Evolutionary conservation across 164 flowering plant species (phyloP).

Genomic region (Berberis thunbergii): DNA sequence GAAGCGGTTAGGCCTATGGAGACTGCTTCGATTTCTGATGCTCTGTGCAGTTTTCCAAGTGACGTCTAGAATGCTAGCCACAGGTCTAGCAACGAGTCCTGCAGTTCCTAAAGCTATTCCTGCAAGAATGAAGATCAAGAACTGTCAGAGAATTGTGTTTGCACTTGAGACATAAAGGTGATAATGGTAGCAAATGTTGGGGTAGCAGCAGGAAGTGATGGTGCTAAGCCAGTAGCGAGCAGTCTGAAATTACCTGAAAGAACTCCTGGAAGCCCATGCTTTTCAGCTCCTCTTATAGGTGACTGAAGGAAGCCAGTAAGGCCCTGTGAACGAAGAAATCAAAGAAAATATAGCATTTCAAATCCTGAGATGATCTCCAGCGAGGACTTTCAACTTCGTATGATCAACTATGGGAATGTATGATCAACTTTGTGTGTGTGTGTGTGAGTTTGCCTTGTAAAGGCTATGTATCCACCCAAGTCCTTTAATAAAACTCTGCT

Average conservation of each 20-base stretch:
- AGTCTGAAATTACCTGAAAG: conserved; percentile 57
- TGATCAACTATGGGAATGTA: too few relatives aligned
- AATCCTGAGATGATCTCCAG: neutral
- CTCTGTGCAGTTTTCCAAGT: conserved; percentile 97
- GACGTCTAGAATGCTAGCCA: conserved; percentile 91
- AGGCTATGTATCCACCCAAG: too few relatives aligned
- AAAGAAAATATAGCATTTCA: neutral
- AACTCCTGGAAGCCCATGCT: conserved; percentile 94
- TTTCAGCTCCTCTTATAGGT: conserved; percentile 89
- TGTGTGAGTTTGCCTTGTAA: too few relatives aligned
- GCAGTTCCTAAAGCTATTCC: conserved; percentile 84
- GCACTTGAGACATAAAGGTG: neutral
- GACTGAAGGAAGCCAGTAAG: conserved; percentile 94
- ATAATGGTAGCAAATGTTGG: neutral
- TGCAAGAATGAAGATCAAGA: conserved; percentile 21
- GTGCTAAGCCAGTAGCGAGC: neutral
- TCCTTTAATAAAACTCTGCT: too few relatives aligned
- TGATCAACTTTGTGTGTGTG: too few relatives aligned
- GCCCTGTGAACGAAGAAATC: conserved; percentile 39
- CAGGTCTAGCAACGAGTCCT: conserved; percentile 88
- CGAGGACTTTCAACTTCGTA: conserved; percentile 4
- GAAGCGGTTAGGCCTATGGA: conserved; percentile 36
- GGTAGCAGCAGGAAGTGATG: neutral
- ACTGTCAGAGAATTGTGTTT: neutral
- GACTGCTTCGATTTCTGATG: conserved; percentile 77